Evolutionary conservation across 495 filamentous ascomycete species (phyloP).

Genomic region (Tirmania nivea): DNA sequence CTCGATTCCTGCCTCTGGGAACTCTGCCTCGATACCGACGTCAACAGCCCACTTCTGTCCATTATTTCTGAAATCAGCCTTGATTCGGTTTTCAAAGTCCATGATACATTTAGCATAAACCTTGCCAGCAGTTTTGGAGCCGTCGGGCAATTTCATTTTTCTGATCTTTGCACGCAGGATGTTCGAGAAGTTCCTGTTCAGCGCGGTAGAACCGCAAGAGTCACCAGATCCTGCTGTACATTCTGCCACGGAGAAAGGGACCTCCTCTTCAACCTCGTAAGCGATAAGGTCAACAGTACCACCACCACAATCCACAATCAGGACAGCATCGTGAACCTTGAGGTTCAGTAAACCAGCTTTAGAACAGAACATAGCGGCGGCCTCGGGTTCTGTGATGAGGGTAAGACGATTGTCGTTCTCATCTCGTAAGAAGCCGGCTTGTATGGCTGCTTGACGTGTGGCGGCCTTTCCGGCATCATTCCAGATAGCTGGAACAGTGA

Average conservation of each 20-base stretch:
- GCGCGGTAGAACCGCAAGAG: slow-evolving; percentile 51
- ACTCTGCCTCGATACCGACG: slow-evolving; percentile 51
- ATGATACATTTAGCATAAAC: slow-evolving; percentile 71
- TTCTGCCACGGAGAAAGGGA: slow-evolving; percentile 53
- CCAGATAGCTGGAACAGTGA: slow-evolving; percentile 62
- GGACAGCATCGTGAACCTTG: slow-evolving; percentile 52
- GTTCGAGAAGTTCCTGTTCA: slow-evolving; percentile 67
- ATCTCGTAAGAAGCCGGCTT: slow-evolving; percentile 53
- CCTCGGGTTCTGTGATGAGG: slow-evolving; percentile 55
- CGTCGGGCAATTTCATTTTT: slow-evolving; percentile 67
- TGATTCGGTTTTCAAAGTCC: slow-evolving; percentile 69
- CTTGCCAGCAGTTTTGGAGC: slow-evolving; percentile 50
- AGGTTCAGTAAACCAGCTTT: slow-evolving; percentile 57
- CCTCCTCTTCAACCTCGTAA: slow-evolving; percentile 61
- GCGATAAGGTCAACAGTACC: slow-evolving; percentile 65
- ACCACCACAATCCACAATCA: slow-evolving; percentile 63
- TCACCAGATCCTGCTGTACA: slow-evolving; percentile 61
- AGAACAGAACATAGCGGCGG: slow-evolving; percentile 57
- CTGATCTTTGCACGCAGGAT: slow-evolving; percentile 60
- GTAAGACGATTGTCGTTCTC: slow-evolving; percentile 59
- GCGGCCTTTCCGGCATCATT: slow-evolving; percentile 64
- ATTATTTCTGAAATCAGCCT: slow-evolving; percentile 65
- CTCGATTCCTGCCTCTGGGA: slow-evolving; percentile 57
- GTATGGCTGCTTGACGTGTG: slow-evolving; percentile 52
- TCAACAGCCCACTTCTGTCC: slow-evolving; percentile 71